Percentiles rank a stretch among this genome's conserved stretches.
Evolutionary conservation across 345 rosid species (phyloP).

Genomic region (Euphorbia lathyris): DNA sequence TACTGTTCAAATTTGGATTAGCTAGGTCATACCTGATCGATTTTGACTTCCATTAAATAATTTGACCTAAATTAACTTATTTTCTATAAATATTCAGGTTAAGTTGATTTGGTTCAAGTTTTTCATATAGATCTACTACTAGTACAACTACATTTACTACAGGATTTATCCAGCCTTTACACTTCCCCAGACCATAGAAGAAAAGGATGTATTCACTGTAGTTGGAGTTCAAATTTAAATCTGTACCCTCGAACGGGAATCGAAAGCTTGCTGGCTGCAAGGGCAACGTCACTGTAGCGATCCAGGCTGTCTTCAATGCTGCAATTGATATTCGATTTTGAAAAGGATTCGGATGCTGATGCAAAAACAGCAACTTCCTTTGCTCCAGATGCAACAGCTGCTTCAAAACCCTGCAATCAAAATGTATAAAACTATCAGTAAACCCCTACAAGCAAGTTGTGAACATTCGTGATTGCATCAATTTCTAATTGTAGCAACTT

Average conservation of each 20-base stretch:
- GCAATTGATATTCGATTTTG: slow-evolving; percentile 72
- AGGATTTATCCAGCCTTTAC: too few species aligned
- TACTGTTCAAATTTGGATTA: too few species aligned
- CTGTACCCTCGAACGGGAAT: slow-evolving; percentile 68
- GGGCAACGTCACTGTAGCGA: slow-evolving; percentile 54
- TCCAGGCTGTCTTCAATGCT: slow-evolving; percentile 68
- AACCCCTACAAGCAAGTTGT: background rate
- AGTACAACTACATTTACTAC: too few species aligned
- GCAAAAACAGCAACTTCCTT: slow-evolving; percentile 75
- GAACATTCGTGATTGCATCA: background rate
- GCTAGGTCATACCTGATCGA: too few species aligned
- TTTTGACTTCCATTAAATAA: too few species aligned
- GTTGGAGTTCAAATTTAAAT: background rate
- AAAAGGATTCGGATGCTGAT: slow-evolving; percentile 75
- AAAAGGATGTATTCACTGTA: too few species aligned
- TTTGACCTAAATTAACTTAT: too few species aligned
- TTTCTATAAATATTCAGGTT: too few species aligned
- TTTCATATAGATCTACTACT: too few species aligned
- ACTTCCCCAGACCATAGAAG: too few species aligned
- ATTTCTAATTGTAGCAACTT: slow-evolving; percentile 9
- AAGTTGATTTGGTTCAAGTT: too few species aligned
- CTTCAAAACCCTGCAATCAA: slow-evolving; percentile 58
- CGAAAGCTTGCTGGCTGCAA: slow-evolving; percentile 49
- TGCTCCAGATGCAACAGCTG: slow-evolving; percentile 76
- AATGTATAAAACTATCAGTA: slow-evolving; percentile 13